Conservation (phyloP, 1,139 yeast species). For the Sugiyamaella paludigena region DNA sequence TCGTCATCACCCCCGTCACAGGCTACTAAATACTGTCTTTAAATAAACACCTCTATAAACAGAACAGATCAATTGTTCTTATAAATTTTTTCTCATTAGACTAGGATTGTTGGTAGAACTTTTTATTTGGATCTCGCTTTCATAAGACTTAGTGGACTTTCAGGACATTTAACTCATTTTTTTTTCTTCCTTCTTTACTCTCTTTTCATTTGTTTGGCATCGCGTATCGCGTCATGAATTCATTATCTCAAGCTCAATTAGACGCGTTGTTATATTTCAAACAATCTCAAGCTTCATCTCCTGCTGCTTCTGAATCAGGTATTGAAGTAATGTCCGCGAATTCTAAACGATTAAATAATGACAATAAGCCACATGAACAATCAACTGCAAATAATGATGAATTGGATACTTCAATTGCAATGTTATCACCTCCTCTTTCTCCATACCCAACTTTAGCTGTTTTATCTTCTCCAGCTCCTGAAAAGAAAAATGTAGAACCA, state of each 20-base stretch:
- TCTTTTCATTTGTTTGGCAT: not conserved
- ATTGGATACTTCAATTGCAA: constrained; percentile 16
- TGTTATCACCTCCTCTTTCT: constrained; percentile 33
- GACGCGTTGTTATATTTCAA: constrained; percentile 12
- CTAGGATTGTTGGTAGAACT: not conserved
- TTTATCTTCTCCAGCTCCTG: constrained; percentile 17
- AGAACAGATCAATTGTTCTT: not conserved
- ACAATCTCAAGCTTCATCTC: constrained; percentile 8
- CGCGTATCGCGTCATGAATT: constrained; percentile 4
- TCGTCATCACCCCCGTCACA: not conserved
- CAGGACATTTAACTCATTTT: not conserved
- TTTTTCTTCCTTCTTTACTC: constrained; percentile 7
- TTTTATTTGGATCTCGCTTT: constrained; percentile 2
- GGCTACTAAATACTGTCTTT: not conserved
- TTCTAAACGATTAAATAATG: not conserved
- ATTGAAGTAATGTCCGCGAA: not conserved
- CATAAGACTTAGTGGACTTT: not conserved
- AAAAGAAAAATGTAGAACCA: not conserved
- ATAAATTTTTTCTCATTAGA: not conserved
- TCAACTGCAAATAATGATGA: not conserved
- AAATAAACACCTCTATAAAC: too few relatives aligned
- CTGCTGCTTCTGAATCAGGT: constrained; percentile 14
- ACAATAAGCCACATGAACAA: not conserved
- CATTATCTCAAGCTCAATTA: constrained; percentile 16
- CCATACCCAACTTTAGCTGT: constrained; percentile 28